Percentiles rank a stretch among this genome's conserved stretches.
Conservation (phyloP, 2,329 filamentous ascomycete genomes). For the Fusarium praegraminearum region DNA sequence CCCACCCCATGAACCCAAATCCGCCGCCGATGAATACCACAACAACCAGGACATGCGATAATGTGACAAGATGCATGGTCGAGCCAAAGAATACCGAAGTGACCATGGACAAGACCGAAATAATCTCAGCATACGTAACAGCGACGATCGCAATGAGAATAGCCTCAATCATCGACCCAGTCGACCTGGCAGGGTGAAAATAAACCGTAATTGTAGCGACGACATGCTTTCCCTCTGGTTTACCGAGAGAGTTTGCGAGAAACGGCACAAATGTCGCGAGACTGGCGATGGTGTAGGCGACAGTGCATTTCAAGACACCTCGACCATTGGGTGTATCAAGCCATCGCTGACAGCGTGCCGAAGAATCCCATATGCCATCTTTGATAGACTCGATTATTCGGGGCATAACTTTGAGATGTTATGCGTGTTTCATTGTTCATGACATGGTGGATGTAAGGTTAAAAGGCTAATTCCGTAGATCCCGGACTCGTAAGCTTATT, state of each 20-base stretch:
- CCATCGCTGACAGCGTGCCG: slow-evolving; percentile 66
- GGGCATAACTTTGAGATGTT: slow-evolving; percentile 4
- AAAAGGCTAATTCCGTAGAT: slow-evolving; percentile 14
- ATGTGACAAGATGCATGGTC: slow-evolving; percentile 70
- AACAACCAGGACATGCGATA: slow-evolving; percentile 84
- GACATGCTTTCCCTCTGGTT: slow-evolving; percentile 91
- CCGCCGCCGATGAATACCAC: slow-evolving; percentile 87
- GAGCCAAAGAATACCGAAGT: slow-evolving; percentile 82
- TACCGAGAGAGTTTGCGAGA: slow-evolving; percentile 79
- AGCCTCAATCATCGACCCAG: slow-evolving; percentile 91
- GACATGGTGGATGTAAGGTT: slow-evolving; percentile 4
- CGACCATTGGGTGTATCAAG: slow-evolving; percentile 77
- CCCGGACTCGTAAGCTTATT: slow-evolving; percentile 7
- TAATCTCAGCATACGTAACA: slow-evolving; percentile 75
- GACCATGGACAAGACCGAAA: slow-evolving; percentile 87
- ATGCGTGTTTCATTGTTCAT: slow-evolving; percentile 17
- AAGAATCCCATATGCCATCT: slow-evolving; percentile 50
- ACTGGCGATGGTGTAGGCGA: slow-evolving; percentile 89
- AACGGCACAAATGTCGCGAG: slow-evolving; percentile 84
- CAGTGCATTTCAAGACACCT: slow-evolving; percentile 87
- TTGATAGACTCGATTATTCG: slow-evolving; percentile 25
- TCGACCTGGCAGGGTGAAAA: slow-evolving; percentile 88
- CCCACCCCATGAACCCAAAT: slow-evolving; percentile 88
- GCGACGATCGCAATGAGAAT: slow-evolving; percentile 80
- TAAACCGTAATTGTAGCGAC: slow-evolving; percentile 95